phyloP scores from a whole-genome alignment of 345 rosid genomes.

The Geranium brycei region DNA sequence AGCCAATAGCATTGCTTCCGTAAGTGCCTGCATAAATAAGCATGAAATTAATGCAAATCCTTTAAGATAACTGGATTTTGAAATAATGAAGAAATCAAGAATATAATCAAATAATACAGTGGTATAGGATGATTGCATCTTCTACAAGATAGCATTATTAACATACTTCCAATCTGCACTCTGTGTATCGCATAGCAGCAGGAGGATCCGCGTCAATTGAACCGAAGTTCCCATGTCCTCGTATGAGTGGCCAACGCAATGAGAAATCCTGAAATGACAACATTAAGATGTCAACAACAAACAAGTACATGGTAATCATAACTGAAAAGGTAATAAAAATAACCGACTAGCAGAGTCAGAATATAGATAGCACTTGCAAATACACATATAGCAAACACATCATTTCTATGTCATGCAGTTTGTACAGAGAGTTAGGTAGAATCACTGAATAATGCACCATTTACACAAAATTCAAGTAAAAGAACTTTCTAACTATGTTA shows the following conservation, averaged over 20 bases:
- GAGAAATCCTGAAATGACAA: constrained; percentile 57
- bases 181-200: constrained; percentile 99
- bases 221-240: constrained; percentile 96
- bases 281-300: not conserved
- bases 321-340: not conserved
- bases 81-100: constrained; percentile 1
- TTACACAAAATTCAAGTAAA: not conserved
- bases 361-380: too few species aligned
- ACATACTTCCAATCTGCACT: constrained; percentile 84
- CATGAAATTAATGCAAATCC: not conserved
- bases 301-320: not conserved
- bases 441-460: not conserved
- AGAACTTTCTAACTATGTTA: too few species aligned
- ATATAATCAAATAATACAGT: not conserved
- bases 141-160: not conserved
- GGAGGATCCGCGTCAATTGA: constrained; percentile 94
- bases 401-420: not conserved
- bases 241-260: constrained; percentile 72
- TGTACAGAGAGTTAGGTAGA: not conserved
- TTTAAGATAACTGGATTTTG: not conserved
- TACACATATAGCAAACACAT: not conserved
- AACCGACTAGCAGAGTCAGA: too few species aligned
- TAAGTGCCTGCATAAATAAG: constrained; percentile 43
- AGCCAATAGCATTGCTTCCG: constrained; percentile 75
- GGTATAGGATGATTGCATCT: not conserved